Evolutionary conservation across 1,139 yeast species (phyloP).

Genomic region (Sugiyamaella paludigena): DNA sequence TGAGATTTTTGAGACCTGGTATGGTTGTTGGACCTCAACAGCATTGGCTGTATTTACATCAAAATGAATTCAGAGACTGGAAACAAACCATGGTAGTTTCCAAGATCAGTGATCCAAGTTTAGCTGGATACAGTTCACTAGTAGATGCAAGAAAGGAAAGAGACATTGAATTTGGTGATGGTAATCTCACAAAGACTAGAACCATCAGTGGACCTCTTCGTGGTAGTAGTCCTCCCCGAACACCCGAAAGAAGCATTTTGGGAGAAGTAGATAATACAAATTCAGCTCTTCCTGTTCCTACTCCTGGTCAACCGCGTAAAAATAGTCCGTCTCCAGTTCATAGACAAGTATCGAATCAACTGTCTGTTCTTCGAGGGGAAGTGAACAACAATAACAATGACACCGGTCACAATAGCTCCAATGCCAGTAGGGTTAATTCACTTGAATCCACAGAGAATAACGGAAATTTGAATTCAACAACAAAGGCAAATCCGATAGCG

Average conservation of each 20-base stretch:
- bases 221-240: conserved; percentile 47
- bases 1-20: conserved; percentile 96
- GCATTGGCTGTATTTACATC: conserved; percentile 96
- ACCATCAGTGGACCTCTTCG: conserved; percentile 31
- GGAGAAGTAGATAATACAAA: conserved; percentile 68
- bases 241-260: conserved; percentile 76
- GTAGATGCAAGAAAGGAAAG: conserved; percentile 37
- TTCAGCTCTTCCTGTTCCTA: conserved; percentile 81
- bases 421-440: not conserved
- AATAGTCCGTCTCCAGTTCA: conserved; percentile 30
- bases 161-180: not conserved
- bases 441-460: not conserved
- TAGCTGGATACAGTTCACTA: conserved; percentile 76
- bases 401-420: not conserved
- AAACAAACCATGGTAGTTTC: conserved; percentile 86
- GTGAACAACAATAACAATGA: not conserved
- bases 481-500: not conserved
- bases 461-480: not conserved
- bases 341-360: conserved; percentile 12
- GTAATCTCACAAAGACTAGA: conserved; percentile 34
- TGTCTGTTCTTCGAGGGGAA: conserved; percentile 2
- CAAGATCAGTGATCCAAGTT: conserved; percentile 61
- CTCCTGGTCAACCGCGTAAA: conserved; percentile 97
- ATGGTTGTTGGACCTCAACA: conserved; percentile 99
- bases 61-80: conserved; percentile 95